These are phyloP conservation scores for Penicillium soppii DNA, from an alignment of 495 filamentous ascomycete genomes.

Conservation along the genomic window DNA sequence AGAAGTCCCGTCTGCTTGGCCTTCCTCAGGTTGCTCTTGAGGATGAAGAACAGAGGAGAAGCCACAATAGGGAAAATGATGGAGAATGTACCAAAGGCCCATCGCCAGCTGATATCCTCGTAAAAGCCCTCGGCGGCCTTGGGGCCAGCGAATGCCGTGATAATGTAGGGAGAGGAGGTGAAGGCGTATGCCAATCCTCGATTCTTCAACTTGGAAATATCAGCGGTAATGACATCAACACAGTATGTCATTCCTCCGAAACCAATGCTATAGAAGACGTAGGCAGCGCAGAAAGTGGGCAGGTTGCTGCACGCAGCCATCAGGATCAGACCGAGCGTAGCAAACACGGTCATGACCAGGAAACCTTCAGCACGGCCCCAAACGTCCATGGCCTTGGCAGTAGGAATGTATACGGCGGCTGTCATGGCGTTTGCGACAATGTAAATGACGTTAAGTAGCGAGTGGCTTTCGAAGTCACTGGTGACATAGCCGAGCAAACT, in stretches of 20 bases:
- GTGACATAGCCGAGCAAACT: constrained; percentile 35
- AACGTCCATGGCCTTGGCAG: constrained; percentile 68
- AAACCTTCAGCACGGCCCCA: constrained; percentile 62
- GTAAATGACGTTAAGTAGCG: constrained; percentile 55
- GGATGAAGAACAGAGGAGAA: constrained; percentile 44
- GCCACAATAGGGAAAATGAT: constrained; percentile 56
- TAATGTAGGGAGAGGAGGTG: constrained; percentile 48
- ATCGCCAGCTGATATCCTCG: constrained; percentile 52
- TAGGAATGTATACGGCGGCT: constrained; percentile 46
- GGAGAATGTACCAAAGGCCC: constrained; percentile 57
- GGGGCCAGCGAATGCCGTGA: constrained; percentile 39
- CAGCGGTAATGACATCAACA: constrained; percentile 57
- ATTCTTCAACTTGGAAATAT: constrained; percentile 57
- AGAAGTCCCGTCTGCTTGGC: constrained; percentile 42
- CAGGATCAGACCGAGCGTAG: constrained; percentile 44
- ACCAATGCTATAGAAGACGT: constrained; percentile 51
- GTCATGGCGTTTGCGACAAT: constrained; percentile 49
- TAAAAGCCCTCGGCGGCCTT: constrained; percentile 39
- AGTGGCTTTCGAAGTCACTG: constrained; percentile 58
- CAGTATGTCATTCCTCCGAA: constrained; percentile 55
- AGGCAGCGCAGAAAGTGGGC: constrained; percentile 48
- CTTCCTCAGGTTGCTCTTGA: constrained; percentile 52
- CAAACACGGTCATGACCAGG: constrained; percentile 36
- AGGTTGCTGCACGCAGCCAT: constrained; percentile 52
- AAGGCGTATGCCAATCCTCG: constrained; percentile 59